Conservation (phyloP, 2,329 filamentous ascomycete genomes). For the Cordyceps cateniannulata region DNA sequence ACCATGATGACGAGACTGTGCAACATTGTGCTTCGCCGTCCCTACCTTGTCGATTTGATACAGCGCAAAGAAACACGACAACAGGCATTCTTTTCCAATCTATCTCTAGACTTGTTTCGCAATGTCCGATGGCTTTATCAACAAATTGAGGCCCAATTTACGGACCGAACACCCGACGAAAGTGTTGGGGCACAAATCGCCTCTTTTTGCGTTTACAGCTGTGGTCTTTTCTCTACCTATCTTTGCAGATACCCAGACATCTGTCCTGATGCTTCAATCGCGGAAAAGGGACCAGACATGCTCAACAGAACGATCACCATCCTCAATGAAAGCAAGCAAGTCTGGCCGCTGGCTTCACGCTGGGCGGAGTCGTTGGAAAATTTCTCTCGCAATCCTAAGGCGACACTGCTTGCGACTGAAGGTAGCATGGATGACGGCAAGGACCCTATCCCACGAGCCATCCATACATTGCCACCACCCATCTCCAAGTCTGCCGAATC, state of each 20-base stretch:
- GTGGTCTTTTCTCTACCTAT: conserved; percentile 46
- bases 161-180: conserved; percentile 37
- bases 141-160: conserved; percentile 46
- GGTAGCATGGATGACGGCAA: conserved; percentile 45
- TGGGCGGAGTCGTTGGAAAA: conserved; percentile 46
- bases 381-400: conserved; percentile 38
- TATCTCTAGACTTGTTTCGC: conserved; percentile 41
- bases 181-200: conserved; percentile 48
- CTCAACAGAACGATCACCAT: conserved; percentile 39
- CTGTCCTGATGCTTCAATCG: conserved; percentile 34
- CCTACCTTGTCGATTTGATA: conserved; percentile 46
- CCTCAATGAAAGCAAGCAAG: conserved; percentile 40
- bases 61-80: conserved; percentile 31
- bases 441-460: conserved; percentile 24
- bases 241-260: conserved; percentile 44
- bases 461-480: conserved; percentile 13
- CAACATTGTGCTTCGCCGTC: conserved; percentile 49
- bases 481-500: conserved; percentile 12
- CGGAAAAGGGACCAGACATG: conserved; percentile 37
- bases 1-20: conserved; percentile 50
- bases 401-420: conserved; percentile 32
- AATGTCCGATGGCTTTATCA: conserved; percentile 42
- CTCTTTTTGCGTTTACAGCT: conserved; percentile 50
- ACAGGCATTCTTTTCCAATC: conserved; percentile 34
- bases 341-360: conserved; percentile 46